Evolutionary conservation across 2,329 filamentous ascomycete species (phyloP).

Genomic region (Eurotiales sp.): DNA sequence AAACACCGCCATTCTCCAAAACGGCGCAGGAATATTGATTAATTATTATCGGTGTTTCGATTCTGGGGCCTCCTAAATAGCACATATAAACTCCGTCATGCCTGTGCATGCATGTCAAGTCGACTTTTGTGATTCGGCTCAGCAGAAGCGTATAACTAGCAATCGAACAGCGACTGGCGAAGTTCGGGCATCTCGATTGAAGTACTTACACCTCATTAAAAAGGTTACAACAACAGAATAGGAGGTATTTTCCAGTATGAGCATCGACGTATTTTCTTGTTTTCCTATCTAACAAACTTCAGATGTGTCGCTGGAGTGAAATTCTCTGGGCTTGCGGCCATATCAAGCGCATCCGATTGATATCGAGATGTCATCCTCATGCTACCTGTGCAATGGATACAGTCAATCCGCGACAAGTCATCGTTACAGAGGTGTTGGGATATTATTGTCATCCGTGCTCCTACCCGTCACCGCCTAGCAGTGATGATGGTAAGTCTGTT

Average conservation of each 20-base stretch:
- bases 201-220: not conserved
- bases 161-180: too few species aligned
- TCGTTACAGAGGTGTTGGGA: slow-evolving; percentile 8
- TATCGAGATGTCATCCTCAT: slow-evolving; percentile 5
- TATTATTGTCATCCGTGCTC: slow-evolving; percentile 9
- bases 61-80: too few species aligned
- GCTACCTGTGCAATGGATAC: slow-evolving; percentile 11
- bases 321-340: slow-evolving; percentile 9
- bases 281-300: not conserved
- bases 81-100: too few species aligned
- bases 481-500: not conserved
- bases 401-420: slow-evolving; percentile 4
- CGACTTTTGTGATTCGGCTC: too few species aligned
- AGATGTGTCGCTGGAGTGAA: slow-evolving; percentile 13
- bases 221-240: not conserved
- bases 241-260: too few species aligned
- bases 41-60: too few species aligned
- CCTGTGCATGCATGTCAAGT: too few species aligned
- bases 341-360: slow-evolving; percentile 8
- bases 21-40: too few species aligned
- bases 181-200: too few species aligned
- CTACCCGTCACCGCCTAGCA: slow-evolving; percentile 9
- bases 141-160: too few species aligned
- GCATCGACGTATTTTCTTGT: too few species aligned
- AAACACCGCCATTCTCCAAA: too few species aligned